A percentile compares a stretch with the other conserved stretches of the same genome.
Conservation (phyloP, 306 rosid species). For the Abrus precatorius region DNA sequence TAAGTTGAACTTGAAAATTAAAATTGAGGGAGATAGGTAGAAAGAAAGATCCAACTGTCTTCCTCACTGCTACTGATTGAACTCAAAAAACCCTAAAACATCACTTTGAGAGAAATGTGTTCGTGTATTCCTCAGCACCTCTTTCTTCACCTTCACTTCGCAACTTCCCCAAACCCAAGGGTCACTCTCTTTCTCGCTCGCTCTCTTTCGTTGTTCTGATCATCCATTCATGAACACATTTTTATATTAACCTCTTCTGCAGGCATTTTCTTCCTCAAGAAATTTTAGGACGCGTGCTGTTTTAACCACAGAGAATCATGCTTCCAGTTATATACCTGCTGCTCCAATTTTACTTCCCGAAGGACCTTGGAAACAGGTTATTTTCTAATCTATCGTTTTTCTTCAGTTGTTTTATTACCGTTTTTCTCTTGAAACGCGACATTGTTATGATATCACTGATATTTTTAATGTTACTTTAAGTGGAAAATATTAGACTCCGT, state of each 20-base stretch:
- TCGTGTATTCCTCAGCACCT: constrained; percentile 52
- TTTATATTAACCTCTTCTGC: background rate
- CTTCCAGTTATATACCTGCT: constrained; percentile 62
- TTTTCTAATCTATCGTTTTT: background rate
- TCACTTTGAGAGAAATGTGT: constrained; percentile 41
- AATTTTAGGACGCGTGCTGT: constrained; percentile 50
- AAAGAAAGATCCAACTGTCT: too few species aligned
- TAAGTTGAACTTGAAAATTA: too few species aligned
- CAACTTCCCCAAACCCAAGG: constrained; percentile 50
- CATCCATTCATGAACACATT: background rate
- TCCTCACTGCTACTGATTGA: background rate
- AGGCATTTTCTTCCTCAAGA: constrained; percentile 47
- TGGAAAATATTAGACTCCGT: background rate
- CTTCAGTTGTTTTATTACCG: background rate
- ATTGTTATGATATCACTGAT: background rate
- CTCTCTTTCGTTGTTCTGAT: background rate
- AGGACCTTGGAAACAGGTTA: constrained; percentile 96
- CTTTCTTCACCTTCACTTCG: constrained; percentile 48
- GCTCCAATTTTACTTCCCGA: constrained; percentile 91
- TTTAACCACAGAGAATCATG: constrained; percentile 47
- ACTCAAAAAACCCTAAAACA: background rate
- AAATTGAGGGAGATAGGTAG: too few species aligned
- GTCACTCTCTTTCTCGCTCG: constrained; percentile 39
- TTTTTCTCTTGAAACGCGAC: background rate
- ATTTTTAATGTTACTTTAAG: background rate